A percentile compares a stretch with the other conserved stretches of the same genome.
Conservation (phyloP, 306 rosid genomes). For the Castanea crenata region DNA sequence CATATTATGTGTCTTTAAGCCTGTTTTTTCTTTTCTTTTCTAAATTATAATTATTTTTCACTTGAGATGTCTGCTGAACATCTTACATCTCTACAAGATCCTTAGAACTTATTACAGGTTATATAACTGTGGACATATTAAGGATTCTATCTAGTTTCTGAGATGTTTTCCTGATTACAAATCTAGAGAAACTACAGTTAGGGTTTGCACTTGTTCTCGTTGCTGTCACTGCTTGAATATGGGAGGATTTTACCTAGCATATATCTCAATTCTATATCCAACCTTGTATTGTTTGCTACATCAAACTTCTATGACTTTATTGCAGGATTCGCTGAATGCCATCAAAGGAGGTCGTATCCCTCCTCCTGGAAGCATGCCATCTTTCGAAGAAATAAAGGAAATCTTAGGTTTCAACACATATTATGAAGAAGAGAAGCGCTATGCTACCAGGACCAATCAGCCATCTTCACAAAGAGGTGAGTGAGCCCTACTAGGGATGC, state of each 20-base stretch:
- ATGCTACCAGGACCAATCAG: conserved; percentile 46
- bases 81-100: background rate
- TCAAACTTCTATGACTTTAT: conserved; percentile 15
- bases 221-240: background rate
- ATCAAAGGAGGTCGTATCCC: conserved; percentile 92
- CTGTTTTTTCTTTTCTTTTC: background rate
- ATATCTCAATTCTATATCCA: background rate
- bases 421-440: conserved; percentile 91
- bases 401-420: conserved; percentile 81
- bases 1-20: too few relatives aligned
- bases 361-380: conserved; percentile 93
- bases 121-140: background rate
- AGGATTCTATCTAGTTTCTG: background rate
- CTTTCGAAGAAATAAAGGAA: conserved; percentile 87
- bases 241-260: background rate
- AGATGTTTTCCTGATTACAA: background rate
- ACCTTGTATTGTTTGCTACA: background rate
- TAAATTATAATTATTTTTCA: background rate
- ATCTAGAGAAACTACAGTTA: background rate
- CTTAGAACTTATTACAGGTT: background rate
- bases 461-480: conserved; percentile 58
- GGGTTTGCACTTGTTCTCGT: background rate
- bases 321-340: conserved; percentile 81
- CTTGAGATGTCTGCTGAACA: background rate
- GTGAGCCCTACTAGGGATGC: conserved; percentile 20